These are phyloP conservation scores for Fusarium coffeatum DNA, from an alignment of 2,329 filamentous ascomycete species.

Conservation along the genomic window DNA sequence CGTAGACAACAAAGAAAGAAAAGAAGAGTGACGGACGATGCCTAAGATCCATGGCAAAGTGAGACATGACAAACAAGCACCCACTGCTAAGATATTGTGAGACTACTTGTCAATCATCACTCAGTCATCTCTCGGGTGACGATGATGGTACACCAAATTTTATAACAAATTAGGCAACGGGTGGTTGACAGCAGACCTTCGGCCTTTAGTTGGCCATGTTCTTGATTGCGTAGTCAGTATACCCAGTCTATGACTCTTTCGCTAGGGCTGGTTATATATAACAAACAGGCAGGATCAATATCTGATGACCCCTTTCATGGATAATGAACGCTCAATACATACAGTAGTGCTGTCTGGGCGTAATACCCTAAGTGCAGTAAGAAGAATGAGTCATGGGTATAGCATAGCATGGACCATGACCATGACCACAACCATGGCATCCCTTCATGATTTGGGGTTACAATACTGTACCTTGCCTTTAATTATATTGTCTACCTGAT, in stretches of 20 bases:
- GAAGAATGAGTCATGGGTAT: not conserved
- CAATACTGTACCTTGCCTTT: not conserved
- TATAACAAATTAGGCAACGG: constrained; percentile 6
- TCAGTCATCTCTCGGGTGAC: not conserved
- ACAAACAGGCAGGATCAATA: constrained; percentile 11
- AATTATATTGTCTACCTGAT: not conserved
- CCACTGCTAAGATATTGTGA: not conserved
- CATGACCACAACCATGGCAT: not conserved
- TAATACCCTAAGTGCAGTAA: not conserved
- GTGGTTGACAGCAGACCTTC: not conserved
- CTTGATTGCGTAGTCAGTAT: not conserved
- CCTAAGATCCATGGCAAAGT: not conserved
- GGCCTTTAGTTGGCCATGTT: not conserved
- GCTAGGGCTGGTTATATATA: not conserved
- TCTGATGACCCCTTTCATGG: not conserved
- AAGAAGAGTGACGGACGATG: not conserved
- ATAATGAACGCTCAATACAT: not conserved
- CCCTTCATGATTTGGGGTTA: not conserved
- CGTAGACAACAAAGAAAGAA: not conserved
- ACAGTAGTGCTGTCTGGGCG: not conserved
- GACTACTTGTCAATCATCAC: not conserved
- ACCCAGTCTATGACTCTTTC: constrained; percentile 4
- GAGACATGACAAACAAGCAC: not conserved
- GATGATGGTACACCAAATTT: not conserved
- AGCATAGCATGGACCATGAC: not conserved